Conservation (phyloP, 306 rosid species). For the Vicia sativa region DNA sequence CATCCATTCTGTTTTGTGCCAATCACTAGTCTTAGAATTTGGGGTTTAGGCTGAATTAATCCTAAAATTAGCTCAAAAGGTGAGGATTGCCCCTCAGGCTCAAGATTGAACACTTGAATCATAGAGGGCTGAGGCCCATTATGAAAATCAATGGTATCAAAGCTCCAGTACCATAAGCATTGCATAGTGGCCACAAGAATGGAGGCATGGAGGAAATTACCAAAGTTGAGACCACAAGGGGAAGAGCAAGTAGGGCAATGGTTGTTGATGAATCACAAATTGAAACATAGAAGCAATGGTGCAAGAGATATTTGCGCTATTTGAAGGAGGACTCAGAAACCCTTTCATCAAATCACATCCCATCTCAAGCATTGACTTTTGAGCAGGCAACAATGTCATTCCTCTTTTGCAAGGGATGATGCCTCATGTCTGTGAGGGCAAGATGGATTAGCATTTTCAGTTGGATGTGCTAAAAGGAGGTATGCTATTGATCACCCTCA, state of each 20-base stretch:
- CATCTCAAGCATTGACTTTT: not conserved
- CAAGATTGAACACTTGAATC: not conserved
- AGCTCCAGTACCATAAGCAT: not conserved
- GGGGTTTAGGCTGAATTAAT: not conserved
- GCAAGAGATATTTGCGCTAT: not conserved
- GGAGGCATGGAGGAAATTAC: not conserved
- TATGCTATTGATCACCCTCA: not conserved
- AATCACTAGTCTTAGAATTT: constrained; percentile 3
- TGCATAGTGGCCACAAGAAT: not conserved
- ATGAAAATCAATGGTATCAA: not conserved
- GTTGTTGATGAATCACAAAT: not conserved
- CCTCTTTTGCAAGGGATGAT: not conserved
- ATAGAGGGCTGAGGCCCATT: too few species aligned
- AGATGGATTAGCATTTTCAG: not conserved
- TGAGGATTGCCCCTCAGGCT: not conserved
- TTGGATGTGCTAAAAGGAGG: not conserved
- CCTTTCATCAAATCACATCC: not conserved
- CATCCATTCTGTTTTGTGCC: not conserved
- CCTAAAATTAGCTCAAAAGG: not conserved
- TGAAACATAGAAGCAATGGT: not conserved
- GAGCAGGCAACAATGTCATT: not conserved
- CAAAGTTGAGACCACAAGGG: not conserved
- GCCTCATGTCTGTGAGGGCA: not conserved
- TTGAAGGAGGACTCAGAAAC: not conserved
- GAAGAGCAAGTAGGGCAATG: not conserved